Evolutionary conservation across 345 rosid genomes (phyloP).

Genomic region (Gossypium mustelinum): DNA sequence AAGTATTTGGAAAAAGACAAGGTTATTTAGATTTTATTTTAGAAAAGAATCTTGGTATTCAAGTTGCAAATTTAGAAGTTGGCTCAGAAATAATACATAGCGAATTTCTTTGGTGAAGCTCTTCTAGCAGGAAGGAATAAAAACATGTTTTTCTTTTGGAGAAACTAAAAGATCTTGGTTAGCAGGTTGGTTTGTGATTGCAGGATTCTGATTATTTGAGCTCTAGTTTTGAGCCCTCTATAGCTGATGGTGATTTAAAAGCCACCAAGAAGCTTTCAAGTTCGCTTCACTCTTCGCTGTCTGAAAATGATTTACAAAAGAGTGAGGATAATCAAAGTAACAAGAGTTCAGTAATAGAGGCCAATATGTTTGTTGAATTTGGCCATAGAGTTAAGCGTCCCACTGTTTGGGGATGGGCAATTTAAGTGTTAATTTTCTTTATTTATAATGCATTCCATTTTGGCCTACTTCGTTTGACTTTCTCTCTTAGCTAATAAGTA

Average conservation of each 20-base stretch:
- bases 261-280: too few species aligned
- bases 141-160: not conserved
- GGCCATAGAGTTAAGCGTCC: constrained; percentile 30
- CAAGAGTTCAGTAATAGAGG: too few species aligned
- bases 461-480: constrained; percentile 12
- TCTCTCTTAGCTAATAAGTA: not conserved
- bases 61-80: not conserved
- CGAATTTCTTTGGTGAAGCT: not conserved
- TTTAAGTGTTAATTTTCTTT: constrained; percentile 44
- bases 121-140: not conserved
- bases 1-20: not conserved
- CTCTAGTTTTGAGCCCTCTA: too few species aligned
- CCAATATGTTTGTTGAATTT: constrained; percentile 26
- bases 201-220: too few species aligned
- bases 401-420: constrained; percentile 55
- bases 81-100: not conserved
- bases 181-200: not conserved
- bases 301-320: too few species aligned
- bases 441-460: constrained; percentile 3
- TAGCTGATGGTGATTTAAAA: too few species aligned
- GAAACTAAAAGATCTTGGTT: not conserved
- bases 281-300: too few species aligned
- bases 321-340: too few species aligned
- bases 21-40: not conserved
- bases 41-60: not conserved